phyloP scores from a whole-genome alignment of 2,329 filamentous ascomycete species.

The Teratosphaeria nubilosa region DNA sequence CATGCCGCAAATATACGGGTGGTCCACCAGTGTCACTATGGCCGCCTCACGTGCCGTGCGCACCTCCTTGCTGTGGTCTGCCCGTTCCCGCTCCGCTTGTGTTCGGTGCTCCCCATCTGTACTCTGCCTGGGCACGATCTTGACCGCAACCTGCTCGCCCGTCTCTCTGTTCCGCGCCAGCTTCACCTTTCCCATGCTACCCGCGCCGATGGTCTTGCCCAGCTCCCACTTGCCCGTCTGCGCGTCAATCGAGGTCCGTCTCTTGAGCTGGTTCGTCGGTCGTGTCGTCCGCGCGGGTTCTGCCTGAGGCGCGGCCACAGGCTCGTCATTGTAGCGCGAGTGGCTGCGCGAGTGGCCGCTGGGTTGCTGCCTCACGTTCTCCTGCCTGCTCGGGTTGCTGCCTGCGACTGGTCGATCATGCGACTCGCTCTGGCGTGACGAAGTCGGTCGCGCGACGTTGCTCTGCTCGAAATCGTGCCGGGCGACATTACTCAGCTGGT shows the following conservation, averaged over 20 bases:
- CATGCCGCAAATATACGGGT: slow-evolving; percentile 93
- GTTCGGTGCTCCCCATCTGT: slow-evolving; percentile 65
- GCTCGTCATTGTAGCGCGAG: slow-evolving; percentile 35
- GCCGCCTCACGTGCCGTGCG: slow-evolving; percentile 90
- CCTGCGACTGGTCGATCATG: slow-evolving; percentile 41
- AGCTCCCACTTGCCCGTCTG: slow-evolving; percentile 88
- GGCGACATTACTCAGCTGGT: slow-evolving; percentile 43
- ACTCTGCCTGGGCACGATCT: slow-evolving; percentile 87
- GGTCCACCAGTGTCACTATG: slow-evolving; percentile 86
- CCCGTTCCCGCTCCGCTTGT: slow-evolving; percentile 68
- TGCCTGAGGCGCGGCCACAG: slow-evolving; percentile 16
- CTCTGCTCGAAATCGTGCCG: slow-evolving; percentile 66
- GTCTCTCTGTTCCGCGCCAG: slow-evolving; percentile 82
- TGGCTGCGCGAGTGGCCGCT: slow-evolving; percentile 27
- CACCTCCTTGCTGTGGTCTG: slow-evolving; percentile 93
- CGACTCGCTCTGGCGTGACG: slow-evolving; percentile 53
- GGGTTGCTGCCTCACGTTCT: slow-evolving; percentile 41
- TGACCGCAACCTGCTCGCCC: slow-evolving; percentile 91
- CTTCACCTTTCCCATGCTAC: slow-evolving; percentile 99
- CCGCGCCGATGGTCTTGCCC: slow-evolving; percentile 92
- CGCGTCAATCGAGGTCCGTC: slow-evolving; percentile 76
- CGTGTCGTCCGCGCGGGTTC: neutral
- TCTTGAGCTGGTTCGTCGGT: neutral
- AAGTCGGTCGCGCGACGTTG: slow-evolving; percentile 49
- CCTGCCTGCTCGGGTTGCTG: slow-evolving; percentile 32